phyloP scores from a whole-genome alignment of 441 rosid genomes.

The Pelargonium cotyledonis region DNA sequence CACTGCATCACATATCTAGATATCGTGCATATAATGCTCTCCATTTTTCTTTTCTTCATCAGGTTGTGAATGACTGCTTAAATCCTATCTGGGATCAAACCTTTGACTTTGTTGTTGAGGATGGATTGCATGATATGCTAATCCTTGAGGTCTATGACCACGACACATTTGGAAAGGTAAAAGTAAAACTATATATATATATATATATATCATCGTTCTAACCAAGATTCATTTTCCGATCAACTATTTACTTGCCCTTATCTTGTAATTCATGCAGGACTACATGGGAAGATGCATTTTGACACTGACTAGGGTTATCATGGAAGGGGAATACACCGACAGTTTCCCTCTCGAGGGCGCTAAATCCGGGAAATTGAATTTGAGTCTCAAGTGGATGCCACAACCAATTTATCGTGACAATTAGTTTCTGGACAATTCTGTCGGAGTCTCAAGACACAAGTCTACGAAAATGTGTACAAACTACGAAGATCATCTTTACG shows the following conservation, averaged over 20 bases:
- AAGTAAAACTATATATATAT: too few species aligned
- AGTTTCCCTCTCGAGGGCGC: constrained; percentile 53
- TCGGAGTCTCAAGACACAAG: neutral
- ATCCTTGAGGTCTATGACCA: constrained; percentile 91
- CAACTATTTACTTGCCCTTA: neutral
- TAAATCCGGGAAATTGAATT: constrained; percentile 55
- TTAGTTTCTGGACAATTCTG: constrained; percentile 15
- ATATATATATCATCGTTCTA: too few species aligned
- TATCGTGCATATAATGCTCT: too few species aligned
- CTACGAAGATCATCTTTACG: too few species aligned
- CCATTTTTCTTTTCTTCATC: too few species aligned
- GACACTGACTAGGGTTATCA: constrained; percentile 61
- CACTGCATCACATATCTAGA: too few species aligned
- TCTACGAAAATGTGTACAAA: neutral
- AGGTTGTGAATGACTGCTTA: constrained; percentile 85
- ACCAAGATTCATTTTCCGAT: too few species aligned
- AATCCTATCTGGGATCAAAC: constrained; percentile 98
- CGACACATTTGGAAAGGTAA: constrained; percentile 97
- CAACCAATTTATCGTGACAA: constrained; percentile 84
- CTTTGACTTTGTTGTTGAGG: constrained; percentile 94
- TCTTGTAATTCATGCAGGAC: constrained; percentile 43
- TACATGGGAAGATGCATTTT: constrained; percentile 84
- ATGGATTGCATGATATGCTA: constrained; percentile 92
- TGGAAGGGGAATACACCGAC: constrained; percentile 84
- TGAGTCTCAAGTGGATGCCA: constrained; percentile 85